Conservation (phyloP, 2,329 filamentous ascomycete species). For the Aciculosporium take region DNA sequence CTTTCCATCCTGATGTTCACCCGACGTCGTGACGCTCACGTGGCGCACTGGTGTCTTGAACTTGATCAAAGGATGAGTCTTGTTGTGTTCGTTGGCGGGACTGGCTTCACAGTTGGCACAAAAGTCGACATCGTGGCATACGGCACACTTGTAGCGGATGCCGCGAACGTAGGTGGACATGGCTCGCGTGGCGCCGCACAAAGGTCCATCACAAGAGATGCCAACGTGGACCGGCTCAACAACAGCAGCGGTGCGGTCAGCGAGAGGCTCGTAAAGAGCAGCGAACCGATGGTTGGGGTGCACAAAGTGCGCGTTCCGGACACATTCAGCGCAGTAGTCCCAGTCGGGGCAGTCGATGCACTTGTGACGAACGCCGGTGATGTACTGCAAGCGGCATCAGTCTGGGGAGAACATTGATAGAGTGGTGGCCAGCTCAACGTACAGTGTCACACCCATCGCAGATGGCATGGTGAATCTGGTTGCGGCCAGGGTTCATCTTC, state of each 20-base stretch:
- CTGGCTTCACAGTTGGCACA: slow-evolving; percentile 87
- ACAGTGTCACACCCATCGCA: slow-evolving; percentile 78
- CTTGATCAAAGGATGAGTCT: slow-evolving; percentile 93
- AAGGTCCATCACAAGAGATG: slow-evolving; percentile 87
- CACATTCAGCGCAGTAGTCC: slow-evolving; percentile 79
- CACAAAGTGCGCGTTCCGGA: slow-evolving; percentile 47
- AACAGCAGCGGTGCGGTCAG: slow-evolving; percentile 9
- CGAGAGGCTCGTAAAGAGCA: slow-evolving; percentile 63
- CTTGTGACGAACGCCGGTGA: slow-evolving; percentile 86
- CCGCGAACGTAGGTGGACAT: slow-evolving; percentile 64
- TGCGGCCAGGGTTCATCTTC: slow-evolving; percentile 66
- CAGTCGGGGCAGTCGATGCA: slow-evolving; percentile 94
- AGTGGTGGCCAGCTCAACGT: slow-evolving; percentile 14
- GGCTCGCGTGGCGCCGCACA: slow-evolving; percentile 50
- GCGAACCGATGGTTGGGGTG: slow-evolving; percentile 84
- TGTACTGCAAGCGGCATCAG: slow-evolving; percentile 31
- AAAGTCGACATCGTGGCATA: slow-evolving; percentile 91
- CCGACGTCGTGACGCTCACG: slow-evolving; percentile 73
- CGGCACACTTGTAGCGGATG: slow-evolving; percentile 88
- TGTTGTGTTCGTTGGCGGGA: slow-evolving; percentile 75
- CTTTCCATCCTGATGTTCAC: slow-evolving; percentile 57
- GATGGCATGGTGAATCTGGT: slow-evolving; percentile 70
- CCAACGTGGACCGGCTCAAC: slow-evolving; percentile 50
- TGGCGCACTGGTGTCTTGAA: slow-evolving; percentile 86
- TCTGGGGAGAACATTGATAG: not conserved